A percentile compares a stretch with the other conserved stretches of the same genome.
Conservation (phyloP, 108 stramenopile genomes). For the Cyclotella sp. region DNA sequence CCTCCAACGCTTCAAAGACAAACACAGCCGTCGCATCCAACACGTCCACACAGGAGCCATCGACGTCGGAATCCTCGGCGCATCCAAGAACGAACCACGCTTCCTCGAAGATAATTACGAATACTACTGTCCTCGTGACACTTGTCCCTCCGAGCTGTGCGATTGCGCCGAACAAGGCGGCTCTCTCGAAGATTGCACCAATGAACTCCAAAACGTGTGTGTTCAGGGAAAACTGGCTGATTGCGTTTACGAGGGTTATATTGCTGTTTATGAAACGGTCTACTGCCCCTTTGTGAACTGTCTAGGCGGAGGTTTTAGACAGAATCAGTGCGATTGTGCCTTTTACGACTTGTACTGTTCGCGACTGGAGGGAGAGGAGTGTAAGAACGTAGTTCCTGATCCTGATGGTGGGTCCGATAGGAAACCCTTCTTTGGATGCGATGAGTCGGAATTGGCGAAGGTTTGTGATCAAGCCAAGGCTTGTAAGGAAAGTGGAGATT, state of each 20-base stretch:
- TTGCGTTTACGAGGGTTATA: slow-evolving; percentile 47
- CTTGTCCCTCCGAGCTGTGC: slow-evolving; percentile 49
- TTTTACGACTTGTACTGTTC: slow-evolving; percentile 52
- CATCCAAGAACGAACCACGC: slow-evolving; percentile 21
- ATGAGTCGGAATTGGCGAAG: slow-evolving; percentile 31
- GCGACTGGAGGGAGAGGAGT: slow-evolving; percentile 23
- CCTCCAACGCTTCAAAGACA: slow-evolving; percentile 22
- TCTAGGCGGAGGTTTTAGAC: slow-evolving; percentile 41
- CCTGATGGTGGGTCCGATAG: slow-evolving; percentile 21
- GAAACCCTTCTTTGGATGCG: slow-evolving; percentile 55
- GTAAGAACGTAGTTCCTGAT: slow-evolving; percentile 12
- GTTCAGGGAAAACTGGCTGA: slow-evolving; percentile 30
- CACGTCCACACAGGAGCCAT: background rate
- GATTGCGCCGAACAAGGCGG: slow-evolving; percentile 51
- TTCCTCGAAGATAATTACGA: slow-evolving; percentile 37
- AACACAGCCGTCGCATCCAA: background rate
- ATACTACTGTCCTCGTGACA: slow-evolving; percentile 50
- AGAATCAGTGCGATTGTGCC: slow-evolving; percentile 55
- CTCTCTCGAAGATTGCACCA: slow-evolving; percentile 44
- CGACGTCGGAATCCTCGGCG: slow-evolving; percentile 35
- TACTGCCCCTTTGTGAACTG: slow-evolving; percentile 47
- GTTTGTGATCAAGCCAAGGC: slow-evolving; percentile 45
- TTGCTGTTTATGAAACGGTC: slow-evolving; percentile 38
- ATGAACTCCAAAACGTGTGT: slow-evolving; percentile 45
- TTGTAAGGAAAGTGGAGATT: slow-evolving; percentile 45